Evolutionary conservation across 2,329 filamentous ascomycete species (phyloP), one percentile per base, ranked within the genome.

Genomic region (Pleomassaria siparia): DNA sequence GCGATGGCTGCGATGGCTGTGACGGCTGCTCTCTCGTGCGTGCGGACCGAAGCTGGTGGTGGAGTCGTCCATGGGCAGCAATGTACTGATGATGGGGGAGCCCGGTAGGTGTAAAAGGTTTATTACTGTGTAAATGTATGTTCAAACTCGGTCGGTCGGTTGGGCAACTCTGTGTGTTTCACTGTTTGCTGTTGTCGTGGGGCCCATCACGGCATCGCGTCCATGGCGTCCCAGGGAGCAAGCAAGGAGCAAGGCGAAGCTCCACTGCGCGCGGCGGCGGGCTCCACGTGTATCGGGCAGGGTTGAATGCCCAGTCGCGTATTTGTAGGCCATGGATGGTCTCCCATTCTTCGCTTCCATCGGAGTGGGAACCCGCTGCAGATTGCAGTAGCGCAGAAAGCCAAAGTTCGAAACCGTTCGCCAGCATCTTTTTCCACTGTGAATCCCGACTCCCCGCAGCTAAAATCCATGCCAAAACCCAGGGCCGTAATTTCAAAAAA

Each of bases 371-470:
- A 60, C 57, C 63, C 66, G 64, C 59, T 64, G 64, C 53, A 18
- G 57, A 57, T 55, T 63, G 59, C 60, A 64, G 63, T 67, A 67
- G 67, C 57, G 65, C 49, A n/a, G n/a, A n/a, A 47, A 53, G 57
- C 50, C 58, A 53, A 52, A 49, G 49, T 46, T 47, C 48, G 45
- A 62, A 60, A 59, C 51, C 60, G 59, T 63, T 66, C 55, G 55
- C 50, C 32, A 24, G 22, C 33, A 20, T 32, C 22, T n/a, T n/a
- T 13, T 45, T 50, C 59, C 61, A 63, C 64, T 53, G 43, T 35
- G 13, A 30, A 30, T 66, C 64, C 67, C 65, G 63, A 56, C 45
- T 71, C 67, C 67, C 67, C 68, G 66, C 63, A 67, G 64, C 60
- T 58, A 59, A 60, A 49, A 55, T 56, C 54, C 40, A 56, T 48